Percentiles rank a stretch among this genome's conserved stretches.
These are phyloP conservation scores for Phoenix dactylifera DNA, from an alignment of 176 grass and related monocot species.

Conservation along the genomic window DNA sequence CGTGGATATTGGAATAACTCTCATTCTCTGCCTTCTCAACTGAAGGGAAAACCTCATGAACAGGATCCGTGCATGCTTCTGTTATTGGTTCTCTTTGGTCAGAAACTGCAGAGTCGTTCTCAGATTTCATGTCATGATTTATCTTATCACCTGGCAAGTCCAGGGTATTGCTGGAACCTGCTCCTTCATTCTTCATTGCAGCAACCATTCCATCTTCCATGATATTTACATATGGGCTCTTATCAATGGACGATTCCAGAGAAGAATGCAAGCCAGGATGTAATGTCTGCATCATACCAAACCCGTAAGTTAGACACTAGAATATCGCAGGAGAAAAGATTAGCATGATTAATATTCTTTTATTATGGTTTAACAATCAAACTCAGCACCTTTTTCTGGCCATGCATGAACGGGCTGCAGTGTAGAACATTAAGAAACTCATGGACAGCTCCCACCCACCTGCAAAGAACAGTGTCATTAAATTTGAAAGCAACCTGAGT, in stretches of 20 bases:
- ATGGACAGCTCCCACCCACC: constrained; percentile 73
- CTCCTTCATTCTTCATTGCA: constrained; percentile 33
- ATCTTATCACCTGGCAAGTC: neutral
- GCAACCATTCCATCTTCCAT: constrained; percentile 75
- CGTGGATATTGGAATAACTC: constrained; percentile 15
- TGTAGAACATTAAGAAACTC: constrained; percentile 72
- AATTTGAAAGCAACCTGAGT: too few relatives aligned
- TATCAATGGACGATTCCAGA: constrained; percentile 68
- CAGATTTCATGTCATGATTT: neutral
- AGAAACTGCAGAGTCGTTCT: neutral
- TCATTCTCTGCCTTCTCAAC: constrained; percentile 18
- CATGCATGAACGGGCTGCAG: constrained; percentile 64
- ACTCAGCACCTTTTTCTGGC: constrained; percentile 34
- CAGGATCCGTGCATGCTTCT: constrained; percentile 4
- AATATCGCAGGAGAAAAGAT: too few relatives aligned
- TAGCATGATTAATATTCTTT: too few relatives aligned
- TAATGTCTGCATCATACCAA: constrained; percentile 27
- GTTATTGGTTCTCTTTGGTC: constrained; percentile 15
- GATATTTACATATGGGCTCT: constrained; percentile 77
- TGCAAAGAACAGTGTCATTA: constrained; percentile 23
- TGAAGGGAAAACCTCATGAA: constrained; percentile 12
- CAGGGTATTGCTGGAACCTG: neutral
- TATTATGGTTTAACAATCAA: too few relatives aligned
- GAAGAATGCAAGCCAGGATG: constrained; percentile 47
- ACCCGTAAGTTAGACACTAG: too few relatives aligned